Evolutionary conservation across 345 rosid species (phyloP), one percentile per base, ranked within the genome.

Genomic region (Moricandia moricandioides): DNA sequence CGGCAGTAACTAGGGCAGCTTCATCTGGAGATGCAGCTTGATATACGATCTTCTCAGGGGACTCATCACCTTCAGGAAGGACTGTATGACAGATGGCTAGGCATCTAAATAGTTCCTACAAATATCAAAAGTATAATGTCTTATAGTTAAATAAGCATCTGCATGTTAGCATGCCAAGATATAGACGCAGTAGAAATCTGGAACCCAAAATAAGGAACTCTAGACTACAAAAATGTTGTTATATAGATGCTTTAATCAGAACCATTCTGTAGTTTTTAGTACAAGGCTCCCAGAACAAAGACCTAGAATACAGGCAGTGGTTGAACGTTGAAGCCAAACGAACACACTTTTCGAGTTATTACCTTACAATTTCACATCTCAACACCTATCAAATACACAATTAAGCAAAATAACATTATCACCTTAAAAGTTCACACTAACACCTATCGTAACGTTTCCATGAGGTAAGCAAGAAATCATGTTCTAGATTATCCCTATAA

Each of bases 11-110:
- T 83, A 89, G 78, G 71, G 99, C 99, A 81, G 98, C 89, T 83
- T 92, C 99, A 87, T 96, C 98, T 17, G 99, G 99, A 59, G 99
- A 96, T 80, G 99, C 99, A 72, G 99, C 98, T 87, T 92, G 99
- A 84, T 96, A 96, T 29, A 77, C 85, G 70, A 92, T 88, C 78
- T 86, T 96, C 61, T 91, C 99, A 35, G 98, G 97, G 78, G 95
- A 85, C 71, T 88, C 97, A 17, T 92, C 98, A 59, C 99, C 99
- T 89, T 92, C 98, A 68, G 99, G 92, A 80, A 92, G 97, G 31
- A 96, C 99, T 37, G 99, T 96, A 79, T 96, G 99, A 81, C 99
- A 92, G 62, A 96, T 88, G 77, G 99, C 99, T 69, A 96, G 97
- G 78, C 99, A 96, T 85, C 99, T 85, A 81, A 96, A 96, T 75